Evolutionary conservation across 352 stramenopile genomes (phyloP), one percentile per base, ranked within the genome.

Genomic region (Peronospora destructor): DNA sequence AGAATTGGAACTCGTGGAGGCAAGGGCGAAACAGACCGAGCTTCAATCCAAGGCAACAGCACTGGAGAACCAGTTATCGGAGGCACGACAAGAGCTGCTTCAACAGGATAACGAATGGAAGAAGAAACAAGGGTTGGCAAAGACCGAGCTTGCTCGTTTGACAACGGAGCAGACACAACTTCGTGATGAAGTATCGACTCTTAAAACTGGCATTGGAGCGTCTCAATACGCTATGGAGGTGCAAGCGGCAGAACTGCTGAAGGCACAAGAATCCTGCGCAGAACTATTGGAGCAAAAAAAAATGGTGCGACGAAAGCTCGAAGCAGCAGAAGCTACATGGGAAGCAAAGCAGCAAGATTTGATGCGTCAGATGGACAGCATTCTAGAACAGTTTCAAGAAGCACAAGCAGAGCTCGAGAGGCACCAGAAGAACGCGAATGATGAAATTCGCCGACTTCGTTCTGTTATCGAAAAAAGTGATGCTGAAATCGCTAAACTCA

Each of bases 371-470:
- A 48, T 80, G 44, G 49, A 74, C 11, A 71, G 40, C 7, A 32
- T 84, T 21, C 62, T 64, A 12, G 65, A 74, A 34, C 62, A 84
- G 41, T 66, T 63, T 39, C 58, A 65, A 11, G 64, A 75, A 28
- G 65, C 63, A 0, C 71, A 84, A 37, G 52, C 69, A 37, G 70
- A 84, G 37, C 60, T 87, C 5, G 66, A 81, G 12, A 43, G 55
- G 33, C 76, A 68, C 44, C 65, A 83, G 46, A 70, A 72, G 33
- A 77, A 66, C 29, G 76, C 67, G 4, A 65, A 82, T 16, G 58
- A 53, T 16, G 71, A 85, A 49, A 84, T 85, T 21, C 42, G 64
- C n/a, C 66, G 70, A 21, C 58, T 85, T 25, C 66, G 60, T 21
- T 46, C 58, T 13, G 64, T 61, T 5, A 53, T 82, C 4, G 61